Percentiles rank a stretch among this genome's conserved stretches.
These are phyloP conservation scores for Metschnikowia kunwiensis DNA, from an alignment of 805 yeast genomes.

Conservation along the genomic window DNA sequence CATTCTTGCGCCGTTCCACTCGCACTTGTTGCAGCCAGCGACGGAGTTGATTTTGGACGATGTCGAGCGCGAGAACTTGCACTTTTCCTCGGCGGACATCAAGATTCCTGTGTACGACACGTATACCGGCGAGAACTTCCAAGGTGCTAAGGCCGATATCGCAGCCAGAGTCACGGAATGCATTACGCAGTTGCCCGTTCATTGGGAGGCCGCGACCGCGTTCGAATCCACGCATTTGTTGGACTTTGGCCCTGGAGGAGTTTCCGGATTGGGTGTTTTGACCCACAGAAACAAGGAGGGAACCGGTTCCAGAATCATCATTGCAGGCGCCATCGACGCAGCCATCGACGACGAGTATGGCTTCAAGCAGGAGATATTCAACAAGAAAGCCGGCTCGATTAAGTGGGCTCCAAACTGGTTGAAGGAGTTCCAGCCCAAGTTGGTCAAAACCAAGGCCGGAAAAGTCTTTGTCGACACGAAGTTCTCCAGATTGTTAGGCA, in stretches of 20 bases:
- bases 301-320: slow-evolving; percentile 90
- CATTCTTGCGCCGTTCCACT: slow-evolving; percentile 95
- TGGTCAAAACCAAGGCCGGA: slow-evolving; percentile 66
- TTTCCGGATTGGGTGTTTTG: slow-evolving; percentile 91
- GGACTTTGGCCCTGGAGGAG: slow-evolving; percentile 99
- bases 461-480: slow-evolving; percentile 88
- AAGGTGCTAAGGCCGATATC: slow-evolving; percentile 44
- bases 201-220: slow-evolving; percentile 90
- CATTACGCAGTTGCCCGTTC: slow-evolving; percentile 84
- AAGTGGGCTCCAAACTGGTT: slow-evolving; percentile 91
- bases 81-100: slow-evolving; percentile 53
- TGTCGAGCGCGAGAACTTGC: slow-evolving; percentile 49
- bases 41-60: slow-evolving; percentile 65
- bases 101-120: slow-evolving; percentile 91
- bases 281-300: slow-evolving; percentile 99
- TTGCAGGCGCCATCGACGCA: slow-evolving; percentile 86
- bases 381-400: slow-evolving; percentile 58
- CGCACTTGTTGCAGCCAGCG: slow-evolving; percentile 76
- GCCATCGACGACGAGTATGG: slow-evolving; percentile 80
- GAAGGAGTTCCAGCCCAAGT: slow-evolving; percentile 79
- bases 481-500: slow-evolving; percentile 85
- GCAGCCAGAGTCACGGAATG: slow-evolving; percentile 71
- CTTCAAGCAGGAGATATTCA: slow-evolving; percentile 92
- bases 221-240: slow-evolving; percentile 82
- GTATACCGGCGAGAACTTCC: slow-evolving; percentile 75